Percentiles rank a stretch among this genome's conserved stretches.
Conservation (phyloP, 1,284 basidiomycete species). For the Melampsora americana region DNA sequence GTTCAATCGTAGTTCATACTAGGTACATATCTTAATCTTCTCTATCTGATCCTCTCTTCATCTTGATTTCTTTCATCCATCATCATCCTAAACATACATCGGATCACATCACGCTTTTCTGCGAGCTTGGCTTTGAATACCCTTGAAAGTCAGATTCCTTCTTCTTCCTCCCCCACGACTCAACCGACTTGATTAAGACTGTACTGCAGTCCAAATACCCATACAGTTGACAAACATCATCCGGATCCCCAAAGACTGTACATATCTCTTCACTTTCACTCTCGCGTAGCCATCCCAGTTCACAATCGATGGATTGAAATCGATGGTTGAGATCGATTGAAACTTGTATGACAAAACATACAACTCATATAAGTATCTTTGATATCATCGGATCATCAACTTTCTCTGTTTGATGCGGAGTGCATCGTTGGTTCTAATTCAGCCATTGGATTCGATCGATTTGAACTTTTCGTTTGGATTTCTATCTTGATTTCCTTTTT, state of each 20-base stretch:
- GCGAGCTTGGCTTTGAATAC: not conserved
- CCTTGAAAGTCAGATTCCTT: conserved; percentile 2
- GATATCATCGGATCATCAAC: too few species aligned
- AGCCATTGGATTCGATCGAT: too few species aligned
- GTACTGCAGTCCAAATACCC: not conserved
- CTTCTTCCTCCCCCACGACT: not conserved
- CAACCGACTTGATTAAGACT: not conserved
- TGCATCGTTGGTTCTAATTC: too few species aligned
- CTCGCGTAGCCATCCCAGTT: too few species aligned
- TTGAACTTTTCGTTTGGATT: too few species aligned
- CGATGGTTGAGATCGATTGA: not conserved
- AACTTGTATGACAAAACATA: too few species aligned
- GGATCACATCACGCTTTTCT: not conserved
- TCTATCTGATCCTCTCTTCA: not conserved
- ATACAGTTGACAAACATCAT: too few species aligned
- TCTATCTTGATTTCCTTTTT: too few species aligned
- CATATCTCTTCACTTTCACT: too few species aligned
- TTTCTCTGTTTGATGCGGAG: too few species aligned
- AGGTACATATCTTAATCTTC: conserved; percentile 8
- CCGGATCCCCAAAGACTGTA: too few species aligned
- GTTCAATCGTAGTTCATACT: conserved; percentile 33
- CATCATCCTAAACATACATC: not conserved
- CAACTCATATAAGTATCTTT: too few species aligned
- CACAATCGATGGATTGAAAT: not conserved
- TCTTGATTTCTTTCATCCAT: not conserved